Percentiles rank a stretch among this genome's conserved stretches.
Conservation (phyloP, 169 alveolate genomes). For the Eimeria maxima region DNA sequence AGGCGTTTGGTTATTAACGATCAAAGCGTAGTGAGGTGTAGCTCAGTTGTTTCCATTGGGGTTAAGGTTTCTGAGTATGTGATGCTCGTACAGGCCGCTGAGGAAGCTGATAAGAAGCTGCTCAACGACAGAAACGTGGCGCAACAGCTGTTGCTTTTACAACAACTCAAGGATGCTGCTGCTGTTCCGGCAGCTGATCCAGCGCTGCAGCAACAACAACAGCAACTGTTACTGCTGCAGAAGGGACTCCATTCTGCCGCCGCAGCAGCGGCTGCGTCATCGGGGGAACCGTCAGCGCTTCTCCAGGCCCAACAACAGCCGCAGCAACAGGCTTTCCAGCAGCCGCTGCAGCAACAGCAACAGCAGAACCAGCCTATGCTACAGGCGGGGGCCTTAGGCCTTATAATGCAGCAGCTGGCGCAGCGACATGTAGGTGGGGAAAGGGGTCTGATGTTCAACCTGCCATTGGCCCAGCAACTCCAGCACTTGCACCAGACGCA, state of each 20-base stretch:
- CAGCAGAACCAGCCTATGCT: conserved; percentile 55
- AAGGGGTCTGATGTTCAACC: conserved; percentile 52
- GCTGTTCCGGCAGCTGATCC: conserved; percentile 47
- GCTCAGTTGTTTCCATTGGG: background rate
- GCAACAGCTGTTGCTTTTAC: conserved; percentile 63
- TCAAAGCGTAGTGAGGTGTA: background rate
- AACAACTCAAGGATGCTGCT: conserved; percentile 71
- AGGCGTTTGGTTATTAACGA: background rate
- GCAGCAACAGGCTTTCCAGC: conserved; percentile 29
- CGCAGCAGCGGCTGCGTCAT: conserved; percentile 53
- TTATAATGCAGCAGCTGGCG: conserved; percentile 71
- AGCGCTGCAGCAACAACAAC: conserved; percentile 64
- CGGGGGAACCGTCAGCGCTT: conserved; percentile 11
- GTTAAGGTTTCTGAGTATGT: conserved; percentile 4
- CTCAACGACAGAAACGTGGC: conserved; percentile 56
- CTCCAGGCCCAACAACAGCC: conserved; percentile 41
- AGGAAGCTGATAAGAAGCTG: conserved; percentile 60
- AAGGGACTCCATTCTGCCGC: conserved; percentile 38
- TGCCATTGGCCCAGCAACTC: conserved; percentile 67
- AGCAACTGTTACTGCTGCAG: conserved; percentile 25
- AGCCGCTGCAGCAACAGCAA: conserved; percentile 61
- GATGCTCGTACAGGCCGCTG: conserved; percentile 43
- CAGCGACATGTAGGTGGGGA: conserved; percentile 31
- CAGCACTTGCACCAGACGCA: conserved; percentile 65
- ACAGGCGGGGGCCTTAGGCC: conserved; percentile 61